Percentiles rank a stretch among this genome's conserved stretches.
These are phyloP conservation scores for Dittrichia graveolens DNA, from an alignment of 129 eudicot species.

Conservation along the genomic window DNA sequence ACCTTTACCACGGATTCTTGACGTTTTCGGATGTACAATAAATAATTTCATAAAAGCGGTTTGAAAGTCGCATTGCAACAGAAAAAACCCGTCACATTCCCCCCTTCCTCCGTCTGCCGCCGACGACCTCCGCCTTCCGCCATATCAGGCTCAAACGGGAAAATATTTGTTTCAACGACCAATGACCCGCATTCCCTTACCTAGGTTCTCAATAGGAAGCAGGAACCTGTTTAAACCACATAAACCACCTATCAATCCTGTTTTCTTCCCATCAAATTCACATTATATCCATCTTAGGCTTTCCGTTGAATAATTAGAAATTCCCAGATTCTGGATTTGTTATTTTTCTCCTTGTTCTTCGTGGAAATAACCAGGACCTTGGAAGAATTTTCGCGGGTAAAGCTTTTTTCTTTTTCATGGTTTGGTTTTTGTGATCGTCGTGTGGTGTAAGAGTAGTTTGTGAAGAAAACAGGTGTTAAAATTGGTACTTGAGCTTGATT, in stretches of 20 bases:
- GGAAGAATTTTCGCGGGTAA: conserved; percentile 28
- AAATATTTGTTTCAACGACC: neutral
- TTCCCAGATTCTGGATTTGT: conserved; percentile 13
- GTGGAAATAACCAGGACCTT: conserved; percentile 17
- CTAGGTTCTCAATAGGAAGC: neutral
- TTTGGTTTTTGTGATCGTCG: too few relatives aligned
- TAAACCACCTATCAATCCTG: conserved; percentile 7
- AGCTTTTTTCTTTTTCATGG: conserved; percentile 18
- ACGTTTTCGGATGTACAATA: neutral
- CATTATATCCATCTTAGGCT: neutral
- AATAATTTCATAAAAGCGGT: conserved; percentile 7
- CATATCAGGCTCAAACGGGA: conserved; percentile 21
- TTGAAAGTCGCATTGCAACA: conserved; percentile 39
- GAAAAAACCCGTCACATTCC: conserved; percentile 52
- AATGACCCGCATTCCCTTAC: conserved; percentile 7
- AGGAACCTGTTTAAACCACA: conserved; percentile 10
- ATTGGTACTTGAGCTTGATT: conserved; percentile 8
- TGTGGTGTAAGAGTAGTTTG: neutral
- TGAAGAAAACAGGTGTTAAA: neutral
- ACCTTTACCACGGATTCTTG: neutral
- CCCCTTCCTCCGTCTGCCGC: conserved; percentile 23
- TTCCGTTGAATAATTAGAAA: neutral
- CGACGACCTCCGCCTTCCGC: conserved; percentile 10
- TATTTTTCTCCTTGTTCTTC: neutral
- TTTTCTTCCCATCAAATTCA: neutral